These are phyloP conservation scores for Colletotrichum sp. DNA, from an alignment of 2,329 filamentous ascomycete genomes.

Conservation along the genomic window DNA sequence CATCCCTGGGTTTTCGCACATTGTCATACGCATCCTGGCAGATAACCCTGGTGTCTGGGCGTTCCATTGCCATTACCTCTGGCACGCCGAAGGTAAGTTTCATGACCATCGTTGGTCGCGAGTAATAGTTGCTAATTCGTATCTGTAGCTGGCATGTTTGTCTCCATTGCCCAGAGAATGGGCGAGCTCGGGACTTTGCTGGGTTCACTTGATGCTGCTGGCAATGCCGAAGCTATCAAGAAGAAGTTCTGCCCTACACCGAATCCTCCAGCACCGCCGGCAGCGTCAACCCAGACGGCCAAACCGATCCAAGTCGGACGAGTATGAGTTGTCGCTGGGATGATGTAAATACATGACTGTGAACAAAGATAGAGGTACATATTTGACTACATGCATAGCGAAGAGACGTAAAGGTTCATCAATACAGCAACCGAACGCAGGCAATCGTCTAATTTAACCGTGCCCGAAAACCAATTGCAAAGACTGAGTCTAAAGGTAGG, in stretches of 20 bases:
- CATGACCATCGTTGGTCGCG: not conserved
- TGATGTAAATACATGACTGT: not conserved
- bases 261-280: not conserved
- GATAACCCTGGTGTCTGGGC: slow-evolving; percentile 65
- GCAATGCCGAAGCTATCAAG: not conserved
- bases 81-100: slow-evolving; percentile 52
- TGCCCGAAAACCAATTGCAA: rapidly evolving
- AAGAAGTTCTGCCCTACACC: slow-evolving; percentile 15
- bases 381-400: not conserved
- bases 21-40: slow-evolving; percentile 55
- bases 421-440: not conserved
- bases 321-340: rapidly evolving
- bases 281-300: not conserved
- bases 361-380: not conserved
- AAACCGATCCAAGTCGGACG: not conserved
- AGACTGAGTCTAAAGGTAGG: rapidly evolving
- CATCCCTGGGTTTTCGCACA: slow-evolving; percentile 59
- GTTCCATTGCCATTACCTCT: slow-evolving; percentile 63
- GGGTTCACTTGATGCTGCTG: not conserved
- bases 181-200: slow-evolving; percentile 3
- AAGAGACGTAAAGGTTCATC: not conserved
- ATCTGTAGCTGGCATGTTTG: slow-evolving; percentile 6
- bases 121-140: not conserved
- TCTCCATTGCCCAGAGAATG: slow-evolving; percentile 14
- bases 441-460: rapidly evolving